Conservation (phyloP, 768 basidiomycete genomes). For the Podaxis sp. region DNA sequence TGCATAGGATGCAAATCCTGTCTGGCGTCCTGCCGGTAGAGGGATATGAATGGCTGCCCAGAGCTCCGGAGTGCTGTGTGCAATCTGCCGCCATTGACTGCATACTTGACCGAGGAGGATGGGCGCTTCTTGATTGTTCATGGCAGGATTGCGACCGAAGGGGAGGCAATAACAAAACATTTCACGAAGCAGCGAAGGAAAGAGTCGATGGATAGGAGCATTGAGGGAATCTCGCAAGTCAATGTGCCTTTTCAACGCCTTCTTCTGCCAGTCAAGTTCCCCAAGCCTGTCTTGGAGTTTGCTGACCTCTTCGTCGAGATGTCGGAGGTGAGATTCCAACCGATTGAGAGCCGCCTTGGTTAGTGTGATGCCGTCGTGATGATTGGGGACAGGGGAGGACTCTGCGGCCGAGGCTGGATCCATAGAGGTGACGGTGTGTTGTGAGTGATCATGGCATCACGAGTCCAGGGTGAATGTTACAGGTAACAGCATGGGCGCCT, state of each 20-base stretch:
- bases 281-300: background rate
- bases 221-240: background rate
- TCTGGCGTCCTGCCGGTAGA: background rate
- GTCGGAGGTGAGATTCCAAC: background rate
- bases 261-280: background rate
- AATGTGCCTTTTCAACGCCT: background rate
- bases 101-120: constrained; percentile 15
- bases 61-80: constrained; percentile 4
- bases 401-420: background rate
- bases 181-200: constrained; percentile 7
- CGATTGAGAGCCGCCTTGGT: background rate
- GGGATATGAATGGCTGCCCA: constrained; percentile 14
- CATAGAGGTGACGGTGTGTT: background rate
- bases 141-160: constrained; percentile 9
- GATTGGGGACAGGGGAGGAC: background rate
- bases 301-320: background rate
- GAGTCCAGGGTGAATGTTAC: background rate
- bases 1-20: background rate
- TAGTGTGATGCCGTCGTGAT: background rate
- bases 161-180: constrained; percentile 17
- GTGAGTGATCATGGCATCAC: background rate
- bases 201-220: constrained; percentile 13
- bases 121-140: constrained; percentile 15
- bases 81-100: constrained; percentile 13
- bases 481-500: background rate